Evolutionary conservation across 805 yeast species (phyloP).

Genomic region (Brettanomyces sp.): DNA sequence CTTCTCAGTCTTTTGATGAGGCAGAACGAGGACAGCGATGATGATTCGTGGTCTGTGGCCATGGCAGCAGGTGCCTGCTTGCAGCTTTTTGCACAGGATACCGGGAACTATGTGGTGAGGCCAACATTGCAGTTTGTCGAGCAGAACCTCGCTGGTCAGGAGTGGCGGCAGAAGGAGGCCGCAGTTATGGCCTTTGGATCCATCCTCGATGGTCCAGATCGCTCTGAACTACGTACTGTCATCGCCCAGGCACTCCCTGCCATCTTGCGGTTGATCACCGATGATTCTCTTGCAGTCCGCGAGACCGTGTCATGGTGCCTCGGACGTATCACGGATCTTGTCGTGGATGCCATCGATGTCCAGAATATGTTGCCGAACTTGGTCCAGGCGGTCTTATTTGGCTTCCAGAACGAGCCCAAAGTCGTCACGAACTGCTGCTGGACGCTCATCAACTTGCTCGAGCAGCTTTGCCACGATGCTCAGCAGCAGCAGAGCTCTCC

Average conservation of each 20-base stretch:
- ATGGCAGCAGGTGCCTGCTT: conserved; percentile 99
- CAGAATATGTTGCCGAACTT: conserved; percentile 59
- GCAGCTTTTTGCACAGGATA: conserved; percentile 85
- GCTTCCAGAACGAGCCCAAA: conserved; percentile 86
- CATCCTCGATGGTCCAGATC: conserved; percentile 88
- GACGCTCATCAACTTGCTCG: conserved; percentile 87
- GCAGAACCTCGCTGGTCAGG: conserved; percentile 45
- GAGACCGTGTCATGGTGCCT: conserved; percentile 99
- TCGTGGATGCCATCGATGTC: conserved; percentile 64
- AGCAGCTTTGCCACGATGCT: conserved; percentile 60
- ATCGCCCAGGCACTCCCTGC: conserved; percentile 80
- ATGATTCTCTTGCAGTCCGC: conserved; percentile 73
- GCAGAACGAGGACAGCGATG: conserved; percentile 89
- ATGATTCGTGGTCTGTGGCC: conserved; percentile 94
- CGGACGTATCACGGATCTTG: conserved; percentile 89
- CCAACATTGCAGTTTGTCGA: conserved; percentile 82
- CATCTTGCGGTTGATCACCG: conserved; percentile 63
- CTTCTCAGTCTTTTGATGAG: conserved; percentile 68
- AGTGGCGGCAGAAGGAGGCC: conserved; percentile 91
- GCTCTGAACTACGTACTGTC: conserved; percentile 52
- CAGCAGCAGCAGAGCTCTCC: conserved; percentile 42
- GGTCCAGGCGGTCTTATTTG: conserved; percentile 62
- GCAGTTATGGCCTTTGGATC: conserved; percentile 99
- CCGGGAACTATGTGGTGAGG: conserved; percentile 77
- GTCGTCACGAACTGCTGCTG: conserved; percentile 97